Conservation (phyloP, 2,329 filamentous ascomycete genomes). For the Fusarium sp. region DNA sequence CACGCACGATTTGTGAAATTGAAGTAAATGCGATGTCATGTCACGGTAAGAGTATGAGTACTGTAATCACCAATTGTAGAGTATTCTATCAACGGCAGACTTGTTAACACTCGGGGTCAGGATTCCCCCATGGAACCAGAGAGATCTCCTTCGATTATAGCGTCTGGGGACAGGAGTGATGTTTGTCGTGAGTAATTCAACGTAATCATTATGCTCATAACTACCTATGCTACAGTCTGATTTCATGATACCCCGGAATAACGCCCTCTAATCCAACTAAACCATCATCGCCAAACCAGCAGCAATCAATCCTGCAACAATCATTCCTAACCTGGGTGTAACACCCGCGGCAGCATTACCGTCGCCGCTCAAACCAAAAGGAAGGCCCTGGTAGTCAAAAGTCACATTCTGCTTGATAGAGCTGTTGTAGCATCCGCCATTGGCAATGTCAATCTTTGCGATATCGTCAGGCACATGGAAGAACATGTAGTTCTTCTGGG, state of each 20-base stretch:
- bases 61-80: not conserved
- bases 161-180: not conserved
- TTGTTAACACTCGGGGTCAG: not conserved
- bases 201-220: constrained; percentile 12
- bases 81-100: not conserved
- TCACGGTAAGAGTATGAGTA: not conserved
- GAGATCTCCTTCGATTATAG: not conserved
- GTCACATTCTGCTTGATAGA: constrained; percentile 76
- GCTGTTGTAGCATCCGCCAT: constrained; percentile 74
- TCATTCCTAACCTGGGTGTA: constrained; percentile 32
- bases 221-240: not conserved
- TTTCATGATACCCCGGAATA: not conserved
- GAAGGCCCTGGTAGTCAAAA: constrained; percentile 71
- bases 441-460: constrained; percentile 70
- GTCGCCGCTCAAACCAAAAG: constrained; percentile 54
- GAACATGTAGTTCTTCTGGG: constrained; percentile 80
- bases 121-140: too few species aligned
- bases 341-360: constrained; percentile 44
- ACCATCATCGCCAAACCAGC: constrained; percentile 36
- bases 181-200: not conserved
- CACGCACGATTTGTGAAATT: not conserved
- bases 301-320: constrained; percentile 32
- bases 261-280: constrained; percentile 8
- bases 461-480: constrained; percentile 78
- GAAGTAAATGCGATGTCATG: not conserved